phyloP scores from a whole-genome alignment of 192 early-diverging fungal genomes.

The Allomyces macrogynus region DNA sequence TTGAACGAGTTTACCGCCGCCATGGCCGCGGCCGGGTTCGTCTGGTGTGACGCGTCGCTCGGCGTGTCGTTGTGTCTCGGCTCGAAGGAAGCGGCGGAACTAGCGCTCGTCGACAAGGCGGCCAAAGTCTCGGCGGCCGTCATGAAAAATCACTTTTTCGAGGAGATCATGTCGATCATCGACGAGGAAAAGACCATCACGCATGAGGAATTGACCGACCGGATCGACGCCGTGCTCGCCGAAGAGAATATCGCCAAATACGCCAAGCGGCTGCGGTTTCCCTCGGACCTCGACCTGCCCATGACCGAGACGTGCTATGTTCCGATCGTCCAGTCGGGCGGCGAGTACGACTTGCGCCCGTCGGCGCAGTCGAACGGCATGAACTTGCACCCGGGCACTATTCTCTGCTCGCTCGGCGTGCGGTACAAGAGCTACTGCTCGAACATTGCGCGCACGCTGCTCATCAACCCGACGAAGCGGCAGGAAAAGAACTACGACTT shows the following conservation, averaged over 20 bases:
- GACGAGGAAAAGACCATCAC: constrained; percentile 73
- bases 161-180: constrained; percentile 64
- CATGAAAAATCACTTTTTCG: constrained; percentile 72
- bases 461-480: constrained; percentile 74
- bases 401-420: constrained; percentile 81
- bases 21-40: constrained; percentile 27
- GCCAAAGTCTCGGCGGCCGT: constrained; percentile 45
- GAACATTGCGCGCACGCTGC: constrained; percentile 76
- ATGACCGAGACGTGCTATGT: constrained; percentile 74
- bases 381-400: constrained; percentile 65
- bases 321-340: constrained; percentile 92
- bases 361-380: constrained; percentile 52
- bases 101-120: constrained; percentile 49
- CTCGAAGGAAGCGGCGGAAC: constrained; percentile 78
- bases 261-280: constrained; percentile 40
- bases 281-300: constrained; percentile 46
- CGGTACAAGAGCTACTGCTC: constrained; percentile 92
- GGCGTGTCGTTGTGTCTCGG: constrained; percentile 54
- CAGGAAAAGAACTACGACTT: constrained; percentile 90
- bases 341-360: constrained; percentile 67
- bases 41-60: constrained; percentile 47
- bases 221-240: constrained; percentile 43
- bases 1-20: constrained; percentile 58
- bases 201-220: constrained; percentile 58
- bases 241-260: constrained; percentile 32